Percentiles rank a stretch among this genome's conserved stretches.
Evolutionary conservation across 2,329 filamentous ascomycete genomes (phyloP).

Genomic region (Exophiala spinifera): DNA sequence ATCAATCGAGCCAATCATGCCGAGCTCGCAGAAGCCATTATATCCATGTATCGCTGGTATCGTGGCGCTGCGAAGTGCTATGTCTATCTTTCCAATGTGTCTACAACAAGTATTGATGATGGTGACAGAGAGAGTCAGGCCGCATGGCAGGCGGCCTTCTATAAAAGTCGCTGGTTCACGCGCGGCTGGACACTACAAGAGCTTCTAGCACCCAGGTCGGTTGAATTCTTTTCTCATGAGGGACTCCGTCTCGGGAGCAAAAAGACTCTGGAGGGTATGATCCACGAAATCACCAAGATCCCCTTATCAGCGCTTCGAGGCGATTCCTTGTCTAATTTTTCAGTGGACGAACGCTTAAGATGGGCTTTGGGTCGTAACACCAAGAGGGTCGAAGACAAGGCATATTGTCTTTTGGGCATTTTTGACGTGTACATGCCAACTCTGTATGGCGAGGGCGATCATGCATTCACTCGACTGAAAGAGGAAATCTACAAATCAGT

Average conservation of each 20-base stretch:
- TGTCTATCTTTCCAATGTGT: conserved; percentile 24
- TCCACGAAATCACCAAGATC: conserved; percentile 30
- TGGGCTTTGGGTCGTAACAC: conserved; percentile 26
- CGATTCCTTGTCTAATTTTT: conserved; percentile 22
- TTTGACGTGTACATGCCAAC: conserved; percentile 33
- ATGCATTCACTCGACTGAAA: conserved; percentile 29
- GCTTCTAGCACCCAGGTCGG: conserved; percentile 29
- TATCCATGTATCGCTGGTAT: conserved; percentile 31
- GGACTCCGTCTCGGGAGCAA: conserved; percentile 27
- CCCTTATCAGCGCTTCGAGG: conserved; percentile 21
- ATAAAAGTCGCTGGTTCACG: conserved; percentile 2
- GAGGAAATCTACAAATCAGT: conserved; percentile 26
- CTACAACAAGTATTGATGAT: neutral
- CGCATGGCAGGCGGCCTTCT: conserved; percentile 1
- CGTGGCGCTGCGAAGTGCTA: conserved; percentile 22
- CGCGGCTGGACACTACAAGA: conserved; percentile 13
- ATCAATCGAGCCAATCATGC: conserved; percentile 29
- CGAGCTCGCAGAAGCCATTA: conserved; percentile 29
- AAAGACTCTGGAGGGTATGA: conserved; percentile 23
- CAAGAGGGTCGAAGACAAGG: conserved; percentile 30
- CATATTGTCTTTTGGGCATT: conserved; percentile 32
- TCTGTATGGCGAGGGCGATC: conserved; percentile 33
- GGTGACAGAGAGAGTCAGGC: neutral
- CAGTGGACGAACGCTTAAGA: conserved; percentile 27
- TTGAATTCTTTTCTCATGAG: conserved; percentile 29